Evolutionary conservation across 371 early-diverging fungal species (phyloP).

Genomic region (Rozella allomycis): DNA sequence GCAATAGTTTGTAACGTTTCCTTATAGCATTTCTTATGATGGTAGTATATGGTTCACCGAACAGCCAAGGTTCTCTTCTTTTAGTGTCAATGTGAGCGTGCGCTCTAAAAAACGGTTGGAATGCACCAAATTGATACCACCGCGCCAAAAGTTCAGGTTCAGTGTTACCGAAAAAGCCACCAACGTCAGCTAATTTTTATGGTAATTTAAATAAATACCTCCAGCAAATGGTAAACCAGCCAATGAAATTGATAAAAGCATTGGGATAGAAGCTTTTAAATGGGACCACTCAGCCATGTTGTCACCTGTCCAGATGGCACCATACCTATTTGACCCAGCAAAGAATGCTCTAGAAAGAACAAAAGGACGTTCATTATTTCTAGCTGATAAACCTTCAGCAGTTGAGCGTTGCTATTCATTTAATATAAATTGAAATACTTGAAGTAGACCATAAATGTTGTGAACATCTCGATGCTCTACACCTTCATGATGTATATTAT

Average conservation of each 20-base stretch:
- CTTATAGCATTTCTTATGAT: slow-evolving; percentile 46
- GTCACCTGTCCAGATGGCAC: slow-evolving; percentile 84
- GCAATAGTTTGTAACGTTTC: slow-evolving; percentile 48
- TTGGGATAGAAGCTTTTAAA: slow-evolving; percentile 44
- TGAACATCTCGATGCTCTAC: slow-evolving; percentile 75
- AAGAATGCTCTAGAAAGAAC: slow-evolving; percentile 73
- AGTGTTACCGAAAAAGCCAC: slow-evolving; percentile 78
- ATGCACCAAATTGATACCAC: slow-evolving; percentile 75
- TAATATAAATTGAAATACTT: slow-evolving; percentile 9
- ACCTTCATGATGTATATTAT: slow-evolving; percentile 47
- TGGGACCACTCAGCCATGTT: slow-evolving; percentile 65
- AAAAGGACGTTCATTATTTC: slow-evolving; percentile 44
- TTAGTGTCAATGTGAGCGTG: slow-evolving; percentile 85
- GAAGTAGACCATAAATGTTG: slow-evolving; percentile 51
- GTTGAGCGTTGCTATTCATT: slow-evolving; percentile 25
- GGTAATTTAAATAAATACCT: slow-evolving; percentile 7
- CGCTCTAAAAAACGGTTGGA: slow-evolving; percentile 79
- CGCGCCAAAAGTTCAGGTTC: slow-evolving; percentile 49
- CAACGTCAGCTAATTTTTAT: slow-evolving; percentile 45
- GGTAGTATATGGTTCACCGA: slow-evolving; percentile 49
- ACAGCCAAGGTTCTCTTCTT: slow-evolving; percentile 86
- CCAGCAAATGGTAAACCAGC: slow-evolving; percentile 57
- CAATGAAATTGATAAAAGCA: slow-evolving; percentile 49
- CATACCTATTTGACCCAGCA: slow-evolving; percentile 61
- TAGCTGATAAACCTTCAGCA: slow-evolving; percentile 22